Base-by-base conservation (phyloP, 2,329 filamentous ascomycete genomes). In the Mariannaea sp. region DNA sequence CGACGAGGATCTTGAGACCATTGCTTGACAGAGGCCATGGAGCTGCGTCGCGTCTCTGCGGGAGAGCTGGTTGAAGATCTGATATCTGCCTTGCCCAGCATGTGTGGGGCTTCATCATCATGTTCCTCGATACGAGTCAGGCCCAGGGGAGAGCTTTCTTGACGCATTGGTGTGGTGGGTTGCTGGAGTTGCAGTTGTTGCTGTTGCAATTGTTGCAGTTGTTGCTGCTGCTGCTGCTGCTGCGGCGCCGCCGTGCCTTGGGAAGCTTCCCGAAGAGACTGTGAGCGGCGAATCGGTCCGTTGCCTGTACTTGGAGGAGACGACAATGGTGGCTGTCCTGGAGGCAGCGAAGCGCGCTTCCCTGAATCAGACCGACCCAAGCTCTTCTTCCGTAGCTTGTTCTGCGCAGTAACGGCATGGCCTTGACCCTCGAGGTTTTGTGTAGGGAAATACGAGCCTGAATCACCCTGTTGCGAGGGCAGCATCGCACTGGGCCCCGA, bases 121-220 rank as follows among this genome's bases (percentile, higher is more conserved):
- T 63, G 56, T 43, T 68, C 66, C 27, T 66, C 64, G 10, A 68
- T 69, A 6, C 64, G 58, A 3, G 49, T 53, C 0, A 68, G 48
- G n/a, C 48, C 39, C 27, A 59, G 60, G n/a, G 32, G 20, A n/a
- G 33, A 36, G 24, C 22, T 41, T 13, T 20, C 39, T 17, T 29
- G 7, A 14, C 29, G 39, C 14, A 22, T 12, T 2, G 39, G 39
- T 5, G 39, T 22, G 5, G 7, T 6, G 13, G 22, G 22, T 16
- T 16, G 35, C 16, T 42, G 44, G 13, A 3, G 43, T 12, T 57
- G 59, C 16, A 27, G 48, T 19, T 62, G 61, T 3, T n/a, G n/a
- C n/a, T n/a, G n/a, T n/a, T n/a, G n/a, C n/a, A n/a, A n/a, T n/a
- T n/a, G n/a, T n/a, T n/a, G 20, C 6, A 30, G 13, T 14, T 43